Evolutionary conservation across 129 eudicot genomes (phyloP).

Genomic region (Erigeron canadensis): DNA sequence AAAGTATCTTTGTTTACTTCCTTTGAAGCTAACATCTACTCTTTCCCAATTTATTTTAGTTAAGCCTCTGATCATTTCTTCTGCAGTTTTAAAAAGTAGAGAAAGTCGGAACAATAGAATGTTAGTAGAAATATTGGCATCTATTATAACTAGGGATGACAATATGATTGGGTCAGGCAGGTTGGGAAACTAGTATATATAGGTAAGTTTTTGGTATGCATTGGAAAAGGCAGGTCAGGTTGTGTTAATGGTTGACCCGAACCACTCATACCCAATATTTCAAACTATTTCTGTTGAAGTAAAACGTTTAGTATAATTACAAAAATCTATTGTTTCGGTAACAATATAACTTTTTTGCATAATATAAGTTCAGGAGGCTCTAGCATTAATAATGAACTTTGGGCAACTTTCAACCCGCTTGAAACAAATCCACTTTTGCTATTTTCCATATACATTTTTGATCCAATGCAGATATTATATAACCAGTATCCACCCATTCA

Average conservation of each 20-base stretch:
- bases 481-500: neutral
- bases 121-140: neutral
- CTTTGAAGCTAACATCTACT: slow-evolving; percentile 80
- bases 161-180: neutral
- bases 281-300: too few relatives aligned
- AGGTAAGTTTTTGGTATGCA: too few relatives aligned
- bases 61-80: slow-evolving; percentile 71
- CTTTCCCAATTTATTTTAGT: slow-evolving; percentile 85
- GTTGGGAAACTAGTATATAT: neutral
- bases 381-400: neutral
- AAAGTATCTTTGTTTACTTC: slow-evolving; percentile 72
- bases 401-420: neutral
- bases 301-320: too few relatives aligned
- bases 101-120: neutral
- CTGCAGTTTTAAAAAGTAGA: slow-evolving; percentile 35
- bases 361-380: neutral
- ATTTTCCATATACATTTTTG: neutral
- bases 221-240: too few relatives aligned
- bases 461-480: neutral
- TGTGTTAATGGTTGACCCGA: too few relatives aligned
- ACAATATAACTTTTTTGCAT: neutral
- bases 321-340: too few relatives aligned
- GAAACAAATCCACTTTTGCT: too few relatives aligned
- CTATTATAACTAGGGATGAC: neutral
- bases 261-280: too few relatives aligned